Percentiles rank a stretch among this genome's conserved stretches.
phyloP scores from a whole-genome alignment of 1,284 basidiomycete species.

The Cutaneotrichosporon curvatum region DNA sequence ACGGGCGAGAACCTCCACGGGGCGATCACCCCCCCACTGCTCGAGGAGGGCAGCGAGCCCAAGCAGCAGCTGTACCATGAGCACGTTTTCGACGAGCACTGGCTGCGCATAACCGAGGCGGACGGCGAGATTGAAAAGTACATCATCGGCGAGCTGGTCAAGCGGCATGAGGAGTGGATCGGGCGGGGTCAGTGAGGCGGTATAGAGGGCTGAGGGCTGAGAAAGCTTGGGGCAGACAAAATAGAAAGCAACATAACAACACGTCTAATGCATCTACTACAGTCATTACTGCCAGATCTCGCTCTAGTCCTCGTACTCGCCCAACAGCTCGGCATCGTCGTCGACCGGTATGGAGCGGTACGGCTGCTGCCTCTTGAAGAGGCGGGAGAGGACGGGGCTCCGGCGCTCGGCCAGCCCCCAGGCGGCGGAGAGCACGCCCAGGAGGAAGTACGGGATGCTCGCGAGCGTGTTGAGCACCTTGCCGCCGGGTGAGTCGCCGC shows the following conservation, averaged over 20 bases:
- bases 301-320: slow-evolving; percentile 27
- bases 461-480: slow-evolving; percentile 63
- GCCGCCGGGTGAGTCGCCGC: slow-evolving; percentile 46
- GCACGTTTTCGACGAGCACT: slow-evolving; percentile 55
- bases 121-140: slow-evolving; percentile 76
- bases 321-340: slow-evolving; percentile 58
- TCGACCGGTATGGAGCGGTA: slow-evolving; percentile 77
- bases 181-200: not conserved
- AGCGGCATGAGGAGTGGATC: slow-evolving; percentile 67
- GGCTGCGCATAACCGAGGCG: slow-evolving; percentile 60
- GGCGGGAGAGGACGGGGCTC: slow-evolving; percentile 40
- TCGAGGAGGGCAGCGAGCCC: slow-evolving; percentile 4
- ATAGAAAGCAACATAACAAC: not conserved
- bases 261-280: too few relatives aligned
- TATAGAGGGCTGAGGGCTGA: not conserved
- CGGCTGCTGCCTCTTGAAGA: slow-evolving; percentile 53
- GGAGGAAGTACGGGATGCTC: slow-evolving; percentile 75
- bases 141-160: slow-evolving; percentile 69
- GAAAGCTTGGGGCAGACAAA: not conserved
- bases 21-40: slow-evolving; percentile 11
- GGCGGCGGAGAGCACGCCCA: slow-evolving; percentile 66
- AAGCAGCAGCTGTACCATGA: too few relatives aligned
- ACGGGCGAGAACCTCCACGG: slow-evolving; percentile 7
- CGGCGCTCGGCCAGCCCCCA: slow-evolving; percentile 51
- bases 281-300: too few relatives aligned